Conservation (phyloP, 805 yeast genomes). For the Kodamaea hsintzibuensis region DNA sequence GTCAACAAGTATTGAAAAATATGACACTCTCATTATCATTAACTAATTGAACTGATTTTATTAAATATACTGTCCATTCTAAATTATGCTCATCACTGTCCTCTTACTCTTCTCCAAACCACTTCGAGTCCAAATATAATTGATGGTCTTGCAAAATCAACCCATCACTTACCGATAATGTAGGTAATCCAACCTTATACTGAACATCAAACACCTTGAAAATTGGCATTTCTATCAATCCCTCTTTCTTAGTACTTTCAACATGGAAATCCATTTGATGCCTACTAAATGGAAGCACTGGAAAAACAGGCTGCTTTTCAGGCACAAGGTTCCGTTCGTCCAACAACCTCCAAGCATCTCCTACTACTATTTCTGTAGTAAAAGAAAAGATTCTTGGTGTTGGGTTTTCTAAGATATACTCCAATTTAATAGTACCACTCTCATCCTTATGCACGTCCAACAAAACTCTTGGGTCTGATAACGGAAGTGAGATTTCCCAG, state of each 20-base stretch:
- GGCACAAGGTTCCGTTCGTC: conserved; percentile 26
- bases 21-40: too few species aligned
- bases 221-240: conserved; percentile 48
- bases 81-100: too few species aligned
- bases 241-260: conserved; percentile 8
- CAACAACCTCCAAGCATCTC: conserved; percentile 26
- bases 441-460: conserved; percentile 29
- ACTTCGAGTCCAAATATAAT: conserved; percentile 17
- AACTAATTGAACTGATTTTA: too few species aligned
- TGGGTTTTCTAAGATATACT: conserved; percentile 70
- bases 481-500: conserved; percentile 58
- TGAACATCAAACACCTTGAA: conserved; percentile 67
- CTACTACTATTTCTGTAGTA: conserved; percentile 37
- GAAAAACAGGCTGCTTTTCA: conserved; percentile 35
- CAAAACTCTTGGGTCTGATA: conserved; percentile 69
- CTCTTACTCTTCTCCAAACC: neutral
- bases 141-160: conserved; percentile 17
- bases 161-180: conserved; percentile 25
- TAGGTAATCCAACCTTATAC: conserved; percentile 62
- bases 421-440: conserved; percentile 26
- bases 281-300: conserved; percentile 64
- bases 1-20: too few species aligned
- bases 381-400: conserved; percentile 69
- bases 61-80: too few species aligned
- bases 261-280: conserved; percentile 39